phyloP scores from a whole-genome alignment of 306 rosid genomes.

The Cucurbita maxima region DNA sequence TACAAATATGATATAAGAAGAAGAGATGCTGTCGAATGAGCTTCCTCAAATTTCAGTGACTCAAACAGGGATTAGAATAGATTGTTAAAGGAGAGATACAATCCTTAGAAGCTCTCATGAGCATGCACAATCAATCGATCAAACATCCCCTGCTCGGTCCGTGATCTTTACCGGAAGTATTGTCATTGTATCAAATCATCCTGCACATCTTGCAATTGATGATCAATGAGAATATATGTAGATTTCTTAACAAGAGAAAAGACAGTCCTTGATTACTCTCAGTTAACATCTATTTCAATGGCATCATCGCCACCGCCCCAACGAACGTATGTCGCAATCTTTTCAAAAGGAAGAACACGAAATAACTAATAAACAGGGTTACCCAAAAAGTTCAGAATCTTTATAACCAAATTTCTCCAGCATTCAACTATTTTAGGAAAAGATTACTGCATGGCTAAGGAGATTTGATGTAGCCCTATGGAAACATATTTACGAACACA shows the following conservation, averaged over 20 bases:
- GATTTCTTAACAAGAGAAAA: neutral
- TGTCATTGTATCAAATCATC: neutral
- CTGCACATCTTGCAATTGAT: neutral
- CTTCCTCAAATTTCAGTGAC: constrained; percentile 16
- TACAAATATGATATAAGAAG: neutral
- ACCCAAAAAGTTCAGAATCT: neutral
- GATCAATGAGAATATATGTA: neutral
- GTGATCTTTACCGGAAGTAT: neutral
- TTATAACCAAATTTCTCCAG: neutral
- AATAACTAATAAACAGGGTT: neutral
- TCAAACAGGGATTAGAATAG: neutral
- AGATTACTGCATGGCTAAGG: neutral
- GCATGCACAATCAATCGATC: neutral
- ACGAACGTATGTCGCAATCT: neutral
- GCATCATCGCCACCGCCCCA: neutral
- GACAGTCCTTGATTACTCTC: neutral
- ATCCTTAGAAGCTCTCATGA: too few species aligned
- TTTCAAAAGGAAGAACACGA: neutral
- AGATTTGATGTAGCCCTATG: neutral
- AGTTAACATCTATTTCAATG: neutral
- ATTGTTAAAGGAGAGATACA: too few species aligned
- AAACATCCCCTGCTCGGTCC: neutral
- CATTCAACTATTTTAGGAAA: neutral
- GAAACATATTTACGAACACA: neutral
- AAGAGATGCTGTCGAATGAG: constrained; percentile 1